A percentile compares a stretch with the other conserved stretches of the same genome.
These are phyloP conservation scores for Phytopythium helicoides DNA, from an alignment of 352 stramenopile genomes.

Conservation along the genomic window DNA sequence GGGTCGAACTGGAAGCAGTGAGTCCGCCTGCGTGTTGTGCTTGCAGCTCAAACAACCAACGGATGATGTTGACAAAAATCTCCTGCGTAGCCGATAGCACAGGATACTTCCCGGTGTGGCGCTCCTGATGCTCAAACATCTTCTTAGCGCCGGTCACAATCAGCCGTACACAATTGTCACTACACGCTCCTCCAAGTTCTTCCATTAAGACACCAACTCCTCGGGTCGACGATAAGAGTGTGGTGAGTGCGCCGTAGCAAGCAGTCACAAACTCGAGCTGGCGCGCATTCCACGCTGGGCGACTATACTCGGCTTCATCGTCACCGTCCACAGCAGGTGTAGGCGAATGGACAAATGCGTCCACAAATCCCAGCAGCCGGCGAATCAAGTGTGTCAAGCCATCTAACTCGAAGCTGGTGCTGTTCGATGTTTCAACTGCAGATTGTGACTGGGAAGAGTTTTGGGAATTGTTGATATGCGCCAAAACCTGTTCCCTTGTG, in stretches of 20 bases:
- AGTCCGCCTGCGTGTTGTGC: constrained; percentile 6
- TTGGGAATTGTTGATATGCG: constrained; percentile 13
- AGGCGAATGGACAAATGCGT: constrained; percentile 46
- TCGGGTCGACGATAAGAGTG: constrained; percentile 26
- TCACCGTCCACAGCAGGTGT: constrained; percentile 9
- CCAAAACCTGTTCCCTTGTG: constrained; percentile 53
- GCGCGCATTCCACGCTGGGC: constrained; percentile 18
- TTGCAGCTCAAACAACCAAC: constrained; percentile 59
- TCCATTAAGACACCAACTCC: constrained; percentile 46
- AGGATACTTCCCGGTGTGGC: constrained; percentile 40
- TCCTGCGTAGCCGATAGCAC: constrained; percentile 49
- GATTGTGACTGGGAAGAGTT: too few species aligned
- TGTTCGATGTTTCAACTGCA: too few species aligned
- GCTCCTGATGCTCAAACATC: constrained; percentile 60
- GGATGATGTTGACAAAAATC: constrained; percentile 49
- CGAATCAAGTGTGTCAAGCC: constrained; percentile 52
- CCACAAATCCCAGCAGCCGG: constrained; percentile 47
- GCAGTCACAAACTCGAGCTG: constrained; percentile 48
- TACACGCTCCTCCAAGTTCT: constrained; percentile 30
- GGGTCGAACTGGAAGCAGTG: too few species aligned
- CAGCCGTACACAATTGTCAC: constrained; percentile 52
- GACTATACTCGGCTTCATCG: not conserved
- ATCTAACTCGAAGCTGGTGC: constrained; percentile 15
- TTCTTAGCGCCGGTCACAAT: constrained; percentile 57
- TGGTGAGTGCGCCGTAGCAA: constrained; percentile 38